These are phyloP conservation scores for Globisporangium middletonii DNA, from an alignment of 352 stramenopile genomes.

Conservation along the genomic window DNA sequence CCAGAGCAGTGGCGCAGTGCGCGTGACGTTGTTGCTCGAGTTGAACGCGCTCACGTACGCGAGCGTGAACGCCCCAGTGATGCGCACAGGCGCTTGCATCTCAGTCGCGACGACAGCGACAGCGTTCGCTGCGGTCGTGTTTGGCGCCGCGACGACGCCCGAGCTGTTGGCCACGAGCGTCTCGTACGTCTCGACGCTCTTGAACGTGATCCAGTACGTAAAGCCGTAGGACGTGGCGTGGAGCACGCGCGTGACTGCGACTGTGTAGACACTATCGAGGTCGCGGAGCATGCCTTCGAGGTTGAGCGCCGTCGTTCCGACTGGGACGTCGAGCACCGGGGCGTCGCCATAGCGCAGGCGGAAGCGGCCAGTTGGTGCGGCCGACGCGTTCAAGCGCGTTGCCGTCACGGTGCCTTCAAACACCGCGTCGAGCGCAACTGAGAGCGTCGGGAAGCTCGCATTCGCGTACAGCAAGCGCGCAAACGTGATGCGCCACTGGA, in stretches of 20 bases:
- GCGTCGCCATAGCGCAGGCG: constrained; percentile 38
- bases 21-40: constrained; percentile 17
- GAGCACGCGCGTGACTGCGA: constrained; percentile 15
- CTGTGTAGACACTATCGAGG: constrained; percentile 30
- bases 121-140: constrained; percentile 1
- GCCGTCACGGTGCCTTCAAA: constrained; percentile 40
- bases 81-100: constrained; percentile 28
- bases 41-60: constrained; percentile 43
- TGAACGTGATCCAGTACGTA: constrained; percentile 48
- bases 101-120: constrained; percentile 19
- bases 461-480: constrained; percentile 25
- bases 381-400: constrained; percentile 10
- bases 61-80: constrained; percentile 44
- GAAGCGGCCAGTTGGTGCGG: constrained; percentile 28
- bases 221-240: constrained; percentile 29
- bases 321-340: constrained; percentile 12
- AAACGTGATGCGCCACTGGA: constrained; percentile 60
- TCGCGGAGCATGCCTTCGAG: constrained; percentile 29
- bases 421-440: constrained; percentile 15
- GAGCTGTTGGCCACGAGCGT: constrained; percentile 20
- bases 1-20: constrained; percentile 37
- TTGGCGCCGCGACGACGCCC: constrained; percentile 11
- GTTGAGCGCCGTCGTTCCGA: constrained; percentile 14
- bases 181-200: constrained; percentile 38
- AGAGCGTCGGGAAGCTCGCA: constrained; percentile 31